Percentiles rank a stretch among this genome's conserved stretches.
Conservation (phyloP, 495 filamentous ascomycete genomes). For the Penicillium antarcticum region DNA sequence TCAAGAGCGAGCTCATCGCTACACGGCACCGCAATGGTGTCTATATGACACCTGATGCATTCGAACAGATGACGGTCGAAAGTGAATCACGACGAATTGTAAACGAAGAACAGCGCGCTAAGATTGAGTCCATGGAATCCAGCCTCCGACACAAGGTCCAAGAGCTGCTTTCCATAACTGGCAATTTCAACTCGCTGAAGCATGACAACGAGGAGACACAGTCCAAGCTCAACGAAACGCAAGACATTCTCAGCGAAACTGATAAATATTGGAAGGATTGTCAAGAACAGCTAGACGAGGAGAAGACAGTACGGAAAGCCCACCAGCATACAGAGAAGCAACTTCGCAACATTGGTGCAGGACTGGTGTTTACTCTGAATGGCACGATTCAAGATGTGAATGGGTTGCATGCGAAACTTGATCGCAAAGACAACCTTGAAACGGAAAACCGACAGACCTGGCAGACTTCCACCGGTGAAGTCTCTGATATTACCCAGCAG, state of each 20-base stretch:
- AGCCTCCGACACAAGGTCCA: constrained; percentile 88
- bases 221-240: constrained; percentile 69
- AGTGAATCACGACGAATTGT: constrained; percentile 91
- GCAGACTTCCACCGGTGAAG: constrained; percentile 69
- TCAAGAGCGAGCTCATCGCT: constrained; percentile 90
- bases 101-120: constrained; percentile 85
- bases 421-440: constrained; percentile 80
- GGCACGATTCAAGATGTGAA: constrained; percentile 75
- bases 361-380: constrained; percentile 71
- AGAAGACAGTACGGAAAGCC: constrained; percentile 73
- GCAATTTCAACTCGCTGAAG: constrained; percentile 78
- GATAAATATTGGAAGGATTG: constrained; percentile 77
- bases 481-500: constrained; percentile 66
- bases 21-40: constrained; percentile 93
- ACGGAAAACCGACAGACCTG: constrained; percentile 72
- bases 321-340: constrained; percentile 81
- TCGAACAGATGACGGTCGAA: constrained; percentile 82
- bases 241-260: constrained; percentile 77
- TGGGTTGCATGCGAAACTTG: constrained; percentile 77
- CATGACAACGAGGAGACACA: constrained; percentile 79
- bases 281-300: constrained; percentile 71
- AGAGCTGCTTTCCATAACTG: constrained; percentile 80
- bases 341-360: constrained; percentile 65
- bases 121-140: constrained; percentile 87
- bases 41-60: constrained; percentile 79